A percentile compares a stretch with the other conserved stretches of the same genome.
Evolutionary conservation across 1,284 basidiomycete species (phyloP).

Genomic region (Phlebopus sp.): DNA sequence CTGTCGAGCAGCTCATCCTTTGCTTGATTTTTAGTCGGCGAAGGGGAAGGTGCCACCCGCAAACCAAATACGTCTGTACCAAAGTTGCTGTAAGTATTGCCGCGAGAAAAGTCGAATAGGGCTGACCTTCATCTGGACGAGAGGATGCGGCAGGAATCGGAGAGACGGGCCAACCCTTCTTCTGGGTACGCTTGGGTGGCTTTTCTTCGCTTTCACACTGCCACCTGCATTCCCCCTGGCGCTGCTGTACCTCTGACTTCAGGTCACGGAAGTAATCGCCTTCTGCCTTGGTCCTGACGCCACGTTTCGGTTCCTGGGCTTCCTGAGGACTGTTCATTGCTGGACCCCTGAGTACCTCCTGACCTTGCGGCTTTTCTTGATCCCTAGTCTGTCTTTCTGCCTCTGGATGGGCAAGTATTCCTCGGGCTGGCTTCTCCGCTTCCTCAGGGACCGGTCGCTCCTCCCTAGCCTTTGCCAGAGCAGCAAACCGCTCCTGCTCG

Average conservation of each 20-base stretch:
- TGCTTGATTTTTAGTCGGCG: conserved; percentile 32
- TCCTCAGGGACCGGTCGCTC: conserved; percentile 20
- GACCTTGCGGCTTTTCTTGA: conserved; percentile 29
- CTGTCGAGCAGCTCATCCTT: conserved; percentile 39
- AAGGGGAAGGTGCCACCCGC: conserved; percentile 35
- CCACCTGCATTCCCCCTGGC: conserved; percentile 12
- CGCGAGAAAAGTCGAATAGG: conserved; percentile 2
- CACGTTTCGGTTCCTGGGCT: conserved; percentile 28
- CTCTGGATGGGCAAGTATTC: conserved; percentile 31
- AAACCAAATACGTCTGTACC: conserved; percentile 56
- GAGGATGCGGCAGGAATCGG: conserved; percentile 1
- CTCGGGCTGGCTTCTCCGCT: conserved; percentile 23
- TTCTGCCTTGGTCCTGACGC: conserved; percentile 26
- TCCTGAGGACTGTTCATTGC: conserved; percentile 17
- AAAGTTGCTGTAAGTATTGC: conserved; percentile 3
- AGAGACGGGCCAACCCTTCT: neutral
- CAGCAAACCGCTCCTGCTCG: conserved; percentile 27
- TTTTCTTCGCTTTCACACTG: conserved; percentile 1
- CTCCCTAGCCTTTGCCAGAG: conserved; percentile 23
- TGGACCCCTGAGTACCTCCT: conserved; percentile 21
- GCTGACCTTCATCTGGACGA: conserved; percentile 26
- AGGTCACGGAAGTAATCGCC: conserved; percentile 11
- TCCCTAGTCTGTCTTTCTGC: conserved; percentile 17
- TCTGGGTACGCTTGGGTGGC: neutral
- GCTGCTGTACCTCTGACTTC: conserved; percentile 18